Evolutionary conservation across 129 eudicot species (phyloP), one percentile per base, ranked within the genome.

Genomic region (Arctium lappa): DNA sequence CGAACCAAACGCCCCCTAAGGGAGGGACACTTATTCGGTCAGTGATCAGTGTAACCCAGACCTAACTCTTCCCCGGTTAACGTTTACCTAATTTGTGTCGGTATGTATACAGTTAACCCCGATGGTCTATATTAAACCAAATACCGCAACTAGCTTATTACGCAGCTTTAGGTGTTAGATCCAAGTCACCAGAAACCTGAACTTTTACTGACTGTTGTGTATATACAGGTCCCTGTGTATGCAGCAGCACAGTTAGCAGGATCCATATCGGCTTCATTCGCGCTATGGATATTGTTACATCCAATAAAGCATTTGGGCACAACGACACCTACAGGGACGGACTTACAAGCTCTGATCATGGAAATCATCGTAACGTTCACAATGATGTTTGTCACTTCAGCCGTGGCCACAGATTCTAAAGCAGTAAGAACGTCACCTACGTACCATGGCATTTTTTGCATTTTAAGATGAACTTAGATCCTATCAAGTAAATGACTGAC

Each of bases 331-430:
- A 80, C 97, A 0, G 98, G 98, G 39, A 78, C 94, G 2, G 79
- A 91, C 72, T 0, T 79, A 79, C 97, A 92, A 86, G 97, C 98
- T 69, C 72, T 95, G 0, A 60, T 91, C 81, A 92, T 92, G 94
- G 98, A 95, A 82, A 89, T 92, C 37, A 91, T 92, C 4, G 97
- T 95, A n/a, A 92, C 97, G 11, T 95, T 92, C 56, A 78, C 88
- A 5, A 92, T 95, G 98, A 95, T 95, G 98, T 89, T 91, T 82
- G 82, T 95, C 86, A 91, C 97, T 72, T 92, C 90, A 0, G 97
- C 98, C 3, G 97, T 92, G 2, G 94, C 98, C 0, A 95, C 97
- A 15, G 97, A 95, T 80, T 86, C 88, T 31, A 83, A 88, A 76
- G 92, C 97, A 72, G 97, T 60, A 60, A 56, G 66, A 56, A 15